Evolutionary conservation across 495 filamentous ascomycete genomes (phyloP).

Genomic region (Lepidopterella palustris): DNA sequence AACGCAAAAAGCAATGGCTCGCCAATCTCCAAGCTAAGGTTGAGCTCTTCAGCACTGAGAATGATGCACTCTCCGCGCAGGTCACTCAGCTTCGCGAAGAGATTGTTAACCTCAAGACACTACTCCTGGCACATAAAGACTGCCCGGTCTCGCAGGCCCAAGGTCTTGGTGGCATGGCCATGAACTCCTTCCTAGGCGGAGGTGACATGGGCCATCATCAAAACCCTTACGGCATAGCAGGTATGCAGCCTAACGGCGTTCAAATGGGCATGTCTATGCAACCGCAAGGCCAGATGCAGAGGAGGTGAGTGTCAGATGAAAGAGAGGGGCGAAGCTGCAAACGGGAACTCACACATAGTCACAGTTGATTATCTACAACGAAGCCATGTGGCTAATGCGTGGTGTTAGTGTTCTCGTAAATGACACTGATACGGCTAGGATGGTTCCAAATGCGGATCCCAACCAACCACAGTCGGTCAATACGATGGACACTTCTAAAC

Average conservation of each 20-base stretch:
- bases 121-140: conserved; percentile 92
- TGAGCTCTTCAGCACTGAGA: conserved; percentile 83
- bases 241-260: conserved; percentile 37
- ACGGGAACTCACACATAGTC: neutral
- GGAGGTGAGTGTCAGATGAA: conserved; percentile 1
- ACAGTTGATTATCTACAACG: neutral
- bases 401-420: neutral
- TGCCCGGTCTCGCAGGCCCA: conserved; percentile 89
- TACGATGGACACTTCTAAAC: neutral
- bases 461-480: neutral
- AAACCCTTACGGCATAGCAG: conserved; percentile 66
- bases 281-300: conserved; percentile 24
- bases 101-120: conserved; percentile 89
- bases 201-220: conserved; percentile 44
- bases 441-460: neutral
- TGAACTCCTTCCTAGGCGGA: conserved; percentile 51
- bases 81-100: conserved; percentile 84
- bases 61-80: conserved; percentile 76
- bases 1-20: conserved; percentile 98
- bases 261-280: conserved; percentile 26
- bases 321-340: neutral
- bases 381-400: neutral
- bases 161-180: conserved; percentile 62
- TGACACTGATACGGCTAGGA: neutral
- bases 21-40: conserved; percentile 93